Evolutionary conservation across 2,329 filamentous ascomycete genomes (phyloP).

Genomic region (Didymella lethalis): DNA sequence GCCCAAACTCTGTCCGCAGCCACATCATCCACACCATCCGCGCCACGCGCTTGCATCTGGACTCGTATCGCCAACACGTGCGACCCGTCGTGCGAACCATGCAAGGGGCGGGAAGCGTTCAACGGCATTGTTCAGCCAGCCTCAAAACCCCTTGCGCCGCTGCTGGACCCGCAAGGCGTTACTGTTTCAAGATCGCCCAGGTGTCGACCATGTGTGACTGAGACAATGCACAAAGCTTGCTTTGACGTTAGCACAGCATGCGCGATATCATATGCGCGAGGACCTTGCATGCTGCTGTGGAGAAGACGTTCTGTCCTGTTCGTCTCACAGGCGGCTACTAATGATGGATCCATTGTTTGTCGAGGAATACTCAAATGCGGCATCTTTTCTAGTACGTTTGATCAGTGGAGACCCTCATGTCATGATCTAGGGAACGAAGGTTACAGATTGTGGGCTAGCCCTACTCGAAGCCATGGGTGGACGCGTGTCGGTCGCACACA

Average conservation of each 20-base stretch:
- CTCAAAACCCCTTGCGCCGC: conserved; percentile 9
- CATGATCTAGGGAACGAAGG: neutral
- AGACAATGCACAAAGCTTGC: conserved; percentile 20
- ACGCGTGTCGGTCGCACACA: conserved; percentile 16
- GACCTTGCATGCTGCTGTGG: conserved; percentile 23
- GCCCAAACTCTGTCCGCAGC: conserved; percentile 11
- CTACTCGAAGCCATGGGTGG: conserved; percentile 5
- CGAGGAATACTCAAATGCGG: too few species aligned
- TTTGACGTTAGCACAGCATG: conserved; percentile 19
- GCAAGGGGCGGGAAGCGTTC: neutral
- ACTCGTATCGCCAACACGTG: neutral
- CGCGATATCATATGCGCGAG: neutral
- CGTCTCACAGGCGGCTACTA: conserved; percentile 7
- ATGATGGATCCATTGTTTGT: neutral
- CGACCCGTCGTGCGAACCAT: neutral
- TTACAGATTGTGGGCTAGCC: conserved; percentile 13
- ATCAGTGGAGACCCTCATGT: neutral
- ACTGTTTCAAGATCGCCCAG: conserved; percentile 16
- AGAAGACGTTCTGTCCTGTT: neutral
- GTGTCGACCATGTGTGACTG: conserved; percentile 24
- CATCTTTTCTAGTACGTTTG: too few species aligned
- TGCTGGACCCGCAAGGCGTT: conserved; percentile 4
- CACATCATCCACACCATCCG: neutral
- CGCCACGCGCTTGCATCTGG: neutral
- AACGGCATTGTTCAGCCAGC: conserved; percentile 6